A percentile compares a stretch with the other conserved stretches of the same genome.
Evolutionary conservation across 169 alveolate species (phyloP).

Genomic region (Perkinsus chesapeaki): DNA sequence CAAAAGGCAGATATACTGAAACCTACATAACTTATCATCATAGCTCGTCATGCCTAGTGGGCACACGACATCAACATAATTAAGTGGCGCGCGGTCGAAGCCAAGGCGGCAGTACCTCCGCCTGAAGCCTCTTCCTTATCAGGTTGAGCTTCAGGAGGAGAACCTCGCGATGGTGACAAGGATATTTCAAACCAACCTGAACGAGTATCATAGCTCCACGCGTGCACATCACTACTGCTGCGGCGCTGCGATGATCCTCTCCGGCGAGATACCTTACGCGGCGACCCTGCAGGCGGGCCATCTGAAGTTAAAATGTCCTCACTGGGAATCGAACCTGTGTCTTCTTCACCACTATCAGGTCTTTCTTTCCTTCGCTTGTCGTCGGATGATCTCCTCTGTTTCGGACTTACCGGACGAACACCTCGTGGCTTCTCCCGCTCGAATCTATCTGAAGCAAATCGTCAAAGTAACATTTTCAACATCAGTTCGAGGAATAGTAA

Average conservation of each 20-base stretch:
- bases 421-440: not conserved
- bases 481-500: not conserved
- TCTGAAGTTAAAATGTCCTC: not conserved
- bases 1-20: no score
- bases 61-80: no score
- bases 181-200: not conserved
- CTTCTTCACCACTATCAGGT: not conserved
- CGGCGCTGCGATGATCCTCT: not conserved
- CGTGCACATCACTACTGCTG: not conserved
- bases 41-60: no score
- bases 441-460: not conserved
- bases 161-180: not conserved
- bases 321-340: not conserved
- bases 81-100: no score
- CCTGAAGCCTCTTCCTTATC: not conserved
- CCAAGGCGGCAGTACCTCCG: not conserved
- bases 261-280: not conserved
- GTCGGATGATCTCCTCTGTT: not conserved
- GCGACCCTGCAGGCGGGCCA: not conserved
- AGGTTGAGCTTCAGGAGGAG: not conserved
- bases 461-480: not conserved
- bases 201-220: not conserved
- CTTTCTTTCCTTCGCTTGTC: not conserved
- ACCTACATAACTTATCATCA: no score
- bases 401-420: not conserved